These are phyloP conservation scores for Amauroascus verrucosus DNA, from an alignment of 2,329 filamentous ascomycete species.

Conservation along the genomic window DNA sequence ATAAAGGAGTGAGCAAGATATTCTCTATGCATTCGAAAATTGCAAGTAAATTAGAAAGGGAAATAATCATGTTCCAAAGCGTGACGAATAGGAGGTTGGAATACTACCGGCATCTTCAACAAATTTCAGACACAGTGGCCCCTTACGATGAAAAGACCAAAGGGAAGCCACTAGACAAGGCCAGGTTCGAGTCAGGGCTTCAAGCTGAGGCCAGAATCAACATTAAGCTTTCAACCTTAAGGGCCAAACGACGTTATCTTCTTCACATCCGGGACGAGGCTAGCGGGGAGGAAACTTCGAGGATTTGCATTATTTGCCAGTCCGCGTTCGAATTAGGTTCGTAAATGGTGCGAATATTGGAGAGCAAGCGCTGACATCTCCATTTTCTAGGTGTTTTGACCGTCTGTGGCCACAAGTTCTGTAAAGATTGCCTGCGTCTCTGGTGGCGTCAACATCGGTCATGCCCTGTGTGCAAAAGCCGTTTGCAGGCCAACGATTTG, in stretches of 20 bases:
- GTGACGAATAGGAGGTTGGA: constrained; percentile 79
- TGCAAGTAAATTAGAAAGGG: constrained; percentile 45
- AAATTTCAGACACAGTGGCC: constrained; percentile 76
- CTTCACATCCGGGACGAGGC: constrained; percentile 51
- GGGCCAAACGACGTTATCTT: constrained; percentile 68
- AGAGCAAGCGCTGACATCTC: not conserved
- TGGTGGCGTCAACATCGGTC: constrained; percentile 68
- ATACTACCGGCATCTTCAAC: constrained; percentile 83
- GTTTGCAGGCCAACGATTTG: constrained; percentile 56
- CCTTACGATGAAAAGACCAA: constrained; percentile 56
- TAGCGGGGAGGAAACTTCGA: constrained; percentile 49
- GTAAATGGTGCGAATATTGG: constrained; percentile 16
- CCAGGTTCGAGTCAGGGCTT: constrained; percentile 35
- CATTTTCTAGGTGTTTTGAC: constrained; percentile 44
- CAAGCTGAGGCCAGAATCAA: constrained; percentile 44
- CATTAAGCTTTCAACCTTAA: constrained; percentile 50
- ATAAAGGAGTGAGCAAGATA: constrained; percentile 49
- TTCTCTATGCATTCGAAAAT: constrained; percentile 44
- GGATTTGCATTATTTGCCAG: constrained; percentile 80
- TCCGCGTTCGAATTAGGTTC: constrained; percentile 65
- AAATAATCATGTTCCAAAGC: constrained; percentile 63
- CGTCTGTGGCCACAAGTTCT: constrained; percentile 84
- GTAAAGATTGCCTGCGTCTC: constrained; percentile 69
- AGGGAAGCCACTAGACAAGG: constrained; percentile 46
- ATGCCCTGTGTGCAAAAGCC: constrained; percentile 75